Conservation (phyloP, 768 basidiomycete species). For the Floccularia luteovirens region DNA sequence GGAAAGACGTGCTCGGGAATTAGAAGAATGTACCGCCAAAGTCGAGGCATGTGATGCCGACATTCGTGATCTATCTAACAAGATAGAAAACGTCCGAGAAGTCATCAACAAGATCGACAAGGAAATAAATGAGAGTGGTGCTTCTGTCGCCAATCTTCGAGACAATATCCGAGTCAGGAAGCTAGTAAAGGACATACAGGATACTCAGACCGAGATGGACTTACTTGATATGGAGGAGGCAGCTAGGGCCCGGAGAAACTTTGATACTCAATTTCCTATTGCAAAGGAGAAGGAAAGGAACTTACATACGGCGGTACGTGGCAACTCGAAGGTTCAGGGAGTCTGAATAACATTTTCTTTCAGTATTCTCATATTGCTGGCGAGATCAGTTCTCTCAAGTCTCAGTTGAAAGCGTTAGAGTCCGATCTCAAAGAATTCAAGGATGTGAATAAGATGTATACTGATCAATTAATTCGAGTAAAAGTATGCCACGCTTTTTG, state of each 20-base stretch:
- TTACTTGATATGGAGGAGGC: slow-evolving; percentile 79
- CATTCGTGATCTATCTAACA: slow-evolving; percentile 24
- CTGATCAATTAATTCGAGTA: slow-evolving; percentile 87
- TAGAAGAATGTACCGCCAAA: slow-evolving; percentile 50
- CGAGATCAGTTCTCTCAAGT: slow-evolving; percentile 68
- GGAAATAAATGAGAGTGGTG: slow-evolving; percentile 72
- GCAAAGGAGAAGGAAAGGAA: slow-evolving; percentile 70
- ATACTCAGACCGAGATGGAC: slow-evolving; percentile 65
- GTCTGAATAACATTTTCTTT: slow-evolving; percentile 5
- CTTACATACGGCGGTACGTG: slow-evolving; percentile 57
- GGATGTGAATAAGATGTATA: slow-evolving; percentile 78
- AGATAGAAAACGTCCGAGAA: slow-evolving; percentile 30
- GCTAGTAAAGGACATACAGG: slow-evolving; percentile 56
- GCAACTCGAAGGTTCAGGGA: neutral
- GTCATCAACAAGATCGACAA: slow-evolving; percentile 57
- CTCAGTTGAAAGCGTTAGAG: slow-evolving; percentile 59
- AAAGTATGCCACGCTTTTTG: slow-evolving; percentile 48
- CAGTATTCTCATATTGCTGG: slow-evolving; percentile 81
- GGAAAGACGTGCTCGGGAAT: slow-evolving; percentile 51
- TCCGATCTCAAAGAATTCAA: slow-evolving; percentile 80
- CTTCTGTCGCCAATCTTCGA: slow-evolving; percentile 60
- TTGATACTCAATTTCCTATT: slow-evolving; percentile 69
- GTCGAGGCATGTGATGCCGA: slow-evolving; percentile 37
- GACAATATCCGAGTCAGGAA: slow-evolving; percentile 80
- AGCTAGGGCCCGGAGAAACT: slow-evolving; percentile 75